phyloP scores from a whole-genome alignment of 78 protist genomes.

The Planoprotostelium fungivorum region DNA sequence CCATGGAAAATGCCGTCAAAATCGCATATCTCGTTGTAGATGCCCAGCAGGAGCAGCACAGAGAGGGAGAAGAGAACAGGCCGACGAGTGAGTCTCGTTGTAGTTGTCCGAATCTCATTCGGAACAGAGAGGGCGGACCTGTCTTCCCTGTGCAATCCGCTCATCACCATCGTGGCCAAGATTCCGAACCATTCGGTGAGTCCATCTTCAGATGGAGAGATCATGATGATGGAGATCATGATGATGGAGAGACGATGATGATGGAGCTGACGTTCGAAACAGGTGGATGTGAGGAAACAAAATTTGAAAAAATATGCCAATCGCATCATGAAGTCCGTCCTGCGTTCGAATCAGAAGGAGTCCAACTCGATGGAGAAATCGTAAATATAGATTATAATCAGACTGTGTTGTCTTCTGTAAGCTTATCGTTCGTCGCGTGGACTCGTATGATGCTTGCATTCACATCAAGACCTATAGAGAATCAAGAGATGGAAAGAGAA shows the following conservation, averaged over 20 bases:
- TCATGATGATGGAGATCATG: too few species aligned
- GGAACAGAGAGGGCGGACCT: not conserved
- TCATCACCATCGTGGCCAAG: not conserved
- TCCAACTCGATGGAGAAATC: not conserved
- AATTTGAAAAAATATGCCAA: not conserved
- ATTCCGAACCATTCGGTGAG: too few species aligned
- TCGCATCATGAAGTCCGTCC: not conserved
- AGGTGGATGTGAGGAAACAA: not conserved
- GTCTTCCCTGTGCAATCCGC: not conserved
- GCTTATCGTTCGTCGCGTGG: too few species aligned
- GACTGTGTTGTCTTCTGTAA: too few species aligned
- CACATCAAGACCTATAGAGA: too few species aligned
- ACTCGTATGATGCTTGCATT: too few species aligned
- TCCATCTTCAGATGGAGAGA: too few species aligned
- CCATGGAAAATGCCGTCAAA: not conserved
- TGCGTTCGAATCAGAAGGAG: not conserved
- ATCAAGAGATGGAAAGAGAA: not conserved
- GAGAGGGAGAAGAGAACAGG: not conserved
- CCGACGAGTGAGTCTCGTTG: not conserved
- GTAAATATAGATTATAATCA: not conserved
- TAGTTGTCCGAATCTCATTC: not conserved
- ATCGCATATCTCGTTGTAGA: not conserved
- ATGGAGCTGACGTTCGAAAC: not conserved
- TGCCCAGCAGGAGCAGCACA: not conserved
- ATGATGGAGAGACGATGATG: not conserved